These are phyloP conservation scores for Erythrophleum ivorense DNA, from an alignment of 331 rosid species.

Conservation along the genomic window DNA sequence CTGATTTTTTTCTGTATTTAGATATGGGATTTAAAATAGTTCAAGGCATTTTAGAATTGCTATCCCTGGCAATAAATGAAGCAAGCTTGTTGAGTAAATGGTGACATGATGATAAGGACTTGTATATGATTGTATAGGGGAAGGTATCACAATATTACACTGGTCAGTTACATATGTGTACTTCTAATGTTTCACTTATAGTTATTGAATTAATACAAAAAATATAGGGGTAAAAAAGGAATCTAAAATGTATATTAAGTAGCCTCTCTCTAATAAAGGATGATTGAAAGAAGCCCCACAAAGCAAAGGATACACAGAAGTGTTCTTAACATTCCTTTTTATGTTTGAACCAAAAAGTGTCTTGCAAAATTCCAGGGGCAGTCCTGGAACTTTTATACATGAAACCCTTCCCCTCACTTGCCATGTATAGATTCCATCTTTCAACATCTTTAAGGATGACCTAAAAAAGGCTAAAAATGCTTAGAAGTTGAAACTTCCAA, in stretches of 20 bases:
- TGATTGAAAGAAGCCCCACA: not conserved
- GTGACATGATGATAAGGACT: constrained; percentile 15
- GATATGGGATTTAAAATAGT: constrained; percentile 7
- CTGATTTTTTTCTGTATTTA: constrained; percentile 19
- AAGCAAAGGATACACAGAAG: constrained; percentile 23
- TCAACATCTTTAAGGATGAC: constrained; percentile 7
- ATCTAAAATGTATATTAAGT: constrained; percentile 15
- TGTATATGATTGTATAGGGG: constrained; percentile 22
- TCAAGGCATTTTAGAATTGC: constrained; percentile 17
- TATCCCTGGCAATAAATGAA: constrained; percentile 16
- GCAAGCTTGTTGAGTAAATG: constrained; percentile 25
- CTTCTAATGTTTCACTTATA: constrained; percentile 26
- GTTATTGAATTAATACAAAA: constrained; percentile 8
- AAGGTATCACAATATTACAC: constrained; percentile 12
- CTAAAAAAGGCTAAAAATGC: not conserved
- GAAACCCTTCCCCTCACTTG: constrained; percentile 1
- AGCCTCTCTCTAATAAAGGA: constrained; percentile 14
- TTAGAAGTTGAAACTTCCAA: constrained; percentile 10
- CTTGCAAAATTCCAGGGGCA: not conserved
- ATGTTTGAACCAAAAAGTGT: not conserved
- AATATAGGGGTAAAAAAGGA: constrained; percentile 13
- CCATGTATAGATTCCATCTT: constrained; percentile 8
- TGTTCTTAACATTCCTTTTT: constrained; percentile 26
- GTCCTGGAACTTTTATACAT: constrained; percentile 10
- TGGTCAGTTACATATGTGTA: constrained; percentile 6